Conservation (phyloP, 768 basidiomycete species). For the Rhodotorula kratochvilovae region DNA sequence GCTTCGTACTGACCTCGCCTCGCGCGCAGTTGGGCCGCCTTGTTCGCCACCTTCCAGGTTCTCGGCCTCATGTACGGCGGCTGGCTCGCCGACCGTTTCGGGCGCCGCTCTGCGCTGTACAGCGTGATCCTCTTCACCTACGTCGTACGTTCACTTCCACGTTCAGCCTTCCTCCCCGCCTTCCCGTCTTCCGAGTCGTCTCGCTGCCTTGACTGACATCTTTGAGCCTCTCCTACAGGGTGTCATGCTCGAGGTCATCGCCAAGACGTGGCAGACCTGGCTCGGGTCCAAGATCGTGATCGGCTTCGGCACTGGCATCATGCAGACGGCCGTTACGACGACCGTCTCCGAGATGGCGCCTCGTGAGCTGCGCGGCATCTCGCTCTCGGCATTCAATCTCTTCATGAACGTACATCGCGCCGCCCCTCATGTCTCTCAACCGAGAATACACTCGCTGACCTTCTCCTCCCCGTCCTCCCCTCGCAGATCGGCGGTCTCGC, state of each 20-base stretch:
- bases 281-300: constrained; percentile 40
- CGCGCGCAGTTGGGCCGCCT: background rate
- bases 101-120: constrained; percentile 22
- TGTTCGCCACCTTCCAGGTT: constrained; percentile 5
- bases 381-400: constrained; percentile 30
- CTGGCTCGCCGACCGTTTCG: constrained; percentile 21
- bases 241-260: constrained; percentile 35
- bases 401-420: background rate
- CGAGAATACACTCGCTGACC: no score
- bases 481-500: constrained; percentile 30
- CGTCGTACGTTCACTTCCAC: background rate
- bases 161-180: no score
- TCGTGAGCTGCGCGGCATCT: constrained; percentile 33
- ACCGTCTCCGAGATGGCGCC: constrained; percentile 40
- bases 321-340: constrained; percentile 30
- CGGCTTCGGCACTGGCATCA: constrained; percentile 34
- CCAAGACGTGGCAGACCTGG: constrained; percentile 26
- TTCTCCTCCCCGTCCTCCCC: background rate
- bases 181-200: background rate
- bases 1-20: no score
- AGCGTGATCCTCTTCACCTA: constrained; percentile 32
- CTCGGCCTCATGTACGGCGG: constrained; percentile 11
- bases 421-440: no score
- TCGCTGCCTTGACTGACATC: no score
- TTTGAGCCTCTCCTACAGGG: background rate